Base-by-base conservation (phyloP, 345 rosid species). In the Kandelia obovata region DNA sequence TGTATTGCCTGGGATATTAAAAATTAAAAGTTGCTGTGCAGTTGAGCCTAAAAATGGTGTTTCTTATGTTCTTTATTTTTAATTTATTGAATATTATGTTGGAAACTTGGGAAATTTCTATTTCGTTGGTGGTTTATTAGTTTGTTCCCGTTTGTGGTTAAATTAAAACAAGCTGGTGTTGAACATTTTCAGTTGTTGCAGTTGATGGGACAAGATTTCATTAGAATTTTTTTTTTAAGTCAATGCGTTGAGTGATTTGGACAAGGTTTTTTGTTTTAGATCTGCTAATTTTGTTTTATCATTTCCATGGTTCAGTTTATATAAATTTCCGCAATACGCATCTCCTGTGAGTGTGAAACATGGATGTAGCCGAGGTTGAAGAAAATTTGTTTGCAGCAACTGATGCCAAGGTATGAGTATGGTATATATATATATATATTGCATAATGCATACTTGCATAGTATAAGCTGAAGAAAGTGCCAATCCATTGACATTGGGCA, bases 331-430 rank as follows among this genome's bases (percentile, higher is more conserved):
- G 31, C 49, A 58, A 70, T 72, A 77, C 73, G 27, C 71, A 68
- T 72, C 72, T 27, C 16, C 35, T 43, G 80, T 83, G 82, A 82
- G 30, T 71, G 80, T 69, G 72, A 78, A 78, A 58, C 60, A 96
- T 96, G 99, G 99, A 96, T 76, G 73, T 80, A 31, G 70, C 78
- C 20, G 96, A 96, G 82, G 90, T 92, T 62, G 99, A 96, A 77
- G 99, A 96, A 78, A 92, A 79, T 78, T 83, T 90, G 32, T 92
- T 96, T 77, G 96, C 96, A 6, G 95, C 86, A 17, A 84, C 86
- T 70, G 99, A 96, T 88, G 98, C 98, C 67, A 96, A 92, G 99
- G 99, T 96, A 84, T 71, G 78, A 15, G 59, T 53, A 31, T 20
- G 53, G 13, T 43, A 43, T 43, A 43, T 43, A 2, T 11, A 23